Base-by-base conservation (phyloP, 768 basidiomycete species). In the Rickenella mellea region DNA sequence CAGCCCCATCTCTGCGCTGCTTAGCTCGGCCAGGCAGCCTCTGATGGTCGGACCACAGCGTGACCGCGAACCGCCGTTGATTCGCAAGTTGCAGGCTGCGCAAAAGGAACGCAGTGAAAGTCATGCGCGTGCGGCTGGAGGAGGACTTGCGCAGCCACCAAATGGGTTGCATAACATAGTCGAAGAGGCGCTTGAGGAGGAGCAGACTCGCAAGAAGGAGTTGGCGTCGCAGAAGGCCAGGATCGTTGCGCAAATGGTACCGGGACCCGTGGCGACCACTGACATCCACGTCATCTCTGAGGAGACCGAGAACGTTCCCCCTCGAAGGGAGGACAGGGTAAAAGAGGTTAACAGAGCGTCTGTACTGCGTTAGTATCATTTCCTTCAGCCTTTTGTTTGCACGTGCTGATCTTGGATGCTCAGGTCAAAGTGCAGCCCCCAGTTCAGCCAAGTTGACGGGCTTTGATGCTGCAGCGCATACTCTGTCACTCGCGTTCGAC, bases 211-310 rank as follows among this genome's bases (percentile, higher is more conserved):
- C 46, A 67, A 63, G 64, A 84, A 89, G 61, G 88, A 90, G 61
- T 65, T 93, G 27, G 90, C 90, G 58, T 76, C 78, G 9, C 91
- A 92, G 64, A 94, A 94, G 63, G 90, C 90, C 37, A 71, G 90
- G 42, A 92, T 94, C 45, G 91, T 94, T 2, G 86, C 88, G 38
- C 88, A 93, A 67, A 93, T 93, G 90, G 87, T 79, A 3, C 83
- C 83, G 19, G 68, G 68, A 15, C 60, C 62, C 22, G 66, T 65
- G 2, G 62, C 57, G 12, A 53, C 41, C 20, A 14, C 19, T 7
- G 59, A 50, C 26, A 53, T 55, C 1, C 55, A 51, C 22, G 62
- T 48, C n/a, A 51, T 43, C 10, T 62, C 56, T 39, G 68, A 63
- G 19, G 63, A 64, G 25, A 53, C 54, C 28, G 63, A 60, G 52